Evolutionary conservation across 345 rosid genomes (phyloP).

Genomic region (Murraya koenigii): DNA sequence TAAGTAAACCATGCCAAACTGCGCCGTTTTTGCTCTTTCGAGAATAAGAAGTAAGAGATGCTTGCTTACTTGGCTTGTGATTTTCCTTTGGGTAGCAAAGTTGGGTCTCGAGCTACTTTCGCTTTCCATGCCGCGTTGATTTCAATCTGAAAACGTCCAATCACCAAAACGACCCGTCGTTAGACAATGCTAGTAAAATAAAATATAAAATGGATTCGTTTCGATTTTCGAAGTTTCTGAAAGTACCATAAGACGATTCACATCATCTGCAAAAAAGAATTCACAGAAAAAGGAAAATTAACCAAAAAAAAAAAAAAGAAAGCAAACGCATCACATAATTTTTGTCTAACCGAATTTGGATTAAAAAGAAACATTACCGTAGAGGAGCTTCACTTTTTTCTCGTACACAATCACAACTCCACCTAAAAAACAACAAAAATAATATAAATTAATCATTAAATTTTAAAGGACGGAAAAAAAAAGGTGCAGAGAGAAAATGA

Average conservation of each 20-base stretch:
- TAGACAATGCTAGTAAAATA: not conserved
- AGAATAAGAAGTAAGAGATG: not conserved
- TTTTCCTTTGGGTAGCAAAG: constrained; percentile 68
- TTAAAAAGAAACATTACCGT: constrained; percentile 38
- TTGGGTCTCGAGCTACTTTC: constrained; percentile 54
- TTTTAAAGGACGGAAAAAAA: not conserved
- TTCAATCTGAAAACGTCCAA: constrained; percentile 48
- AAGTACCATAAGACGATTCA: constrained; percentile 69
- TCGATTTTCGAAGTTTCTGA: not conserved
- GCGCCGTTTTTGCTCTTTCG: not conserved
- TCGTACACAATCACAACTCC: constrained; percentile 95
- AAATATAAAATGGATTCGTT: not conserved
- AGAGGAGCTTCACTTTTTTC: constrained; percentile 81
- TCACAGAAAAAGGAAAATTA: not conserved
- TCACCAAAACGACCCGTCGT: not conserved
- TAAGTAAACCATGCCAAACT: not conserved
- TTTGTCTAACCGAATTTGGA: not conserved
- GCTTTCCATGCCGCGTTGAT: constrained; percentile 80
- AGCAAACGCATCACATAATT: not conserved
- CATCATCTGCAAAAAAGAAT: constrained; percentile 59
- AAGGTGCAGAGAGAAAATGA: not conserved
- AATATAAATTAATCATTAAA: not conserved
- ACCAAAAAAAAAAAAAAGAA: not conserved
- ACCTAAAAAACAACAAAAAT: constrained; percentile 36
- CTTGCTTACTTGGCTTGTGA: constrained; percentile 58